These are phyloP conservation scores for Neckera pumila DNA, from an alignment of 225 moss, liverwort and hornwort species.

Conservation along the genomic window DNA sequence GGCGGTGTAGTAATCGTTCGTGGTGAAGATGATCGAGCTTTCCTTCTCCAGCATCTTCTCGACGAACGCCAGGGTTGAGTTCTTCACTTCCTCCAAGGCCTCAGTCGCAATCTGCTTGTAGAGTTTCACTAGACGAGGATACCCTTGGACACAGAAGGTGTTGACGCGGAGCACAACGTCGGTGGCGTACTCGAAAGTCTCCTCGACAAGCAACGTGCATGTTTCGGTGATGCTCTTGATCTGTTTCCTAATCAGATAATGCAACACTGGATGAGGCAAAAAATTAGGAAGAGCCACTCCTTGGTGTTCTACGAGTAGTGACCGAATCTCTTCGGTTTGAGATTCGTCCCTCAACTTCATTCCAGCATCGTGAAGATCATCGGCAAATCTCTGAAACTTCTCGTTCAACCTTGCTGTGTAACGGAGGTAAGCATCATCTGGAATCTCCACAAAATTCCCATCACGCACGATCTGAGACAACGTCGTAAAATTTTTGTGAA, in stretches of 20 bases:
- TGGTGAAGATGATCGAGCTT: conserved; percentile 4
- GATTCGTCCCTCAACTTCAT: neutral
- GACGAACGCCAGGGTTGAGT: neutral
- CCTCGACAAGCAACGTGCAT: conserved; percentile 7
- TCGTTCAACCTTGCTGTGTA: conserved; percentile 14
- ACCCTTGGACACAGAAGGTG: neutral
- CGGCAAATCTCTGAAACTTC: conserved; percentile 4
- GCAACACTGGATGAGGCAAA: conserved; percentile 14
- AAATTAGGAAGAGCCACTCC: conserved; percentile 15
- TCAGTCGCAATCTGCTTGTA: neutral
- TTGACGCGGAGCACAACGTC: neutral
- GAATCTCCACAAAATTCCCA: neutral
- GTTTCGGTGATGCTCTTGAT: neutral
- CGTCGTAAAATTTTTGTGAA: neutral
- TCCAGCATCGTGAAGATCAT: neutral
- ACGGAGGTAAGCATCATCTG: neutral
- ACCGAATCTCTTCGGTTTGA: neutral
- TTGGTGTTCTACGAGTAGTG: neutral
- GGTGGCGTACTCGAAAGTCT: conserved; percentile 7
- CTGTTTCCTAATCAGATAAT: conserved; percentile 2
- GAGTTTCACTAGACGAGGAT: neutral
- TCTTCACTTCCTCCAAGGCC: neutral
- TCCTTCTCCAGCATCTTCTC: conserved; percentile 18
- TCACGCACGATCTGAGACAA: conserved; percentile 9
- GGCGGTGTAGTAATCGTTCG: neutral